Base-by-base conservation (phyloP, 805 yeast species). In the Teunomyces panamensis region DNA sequence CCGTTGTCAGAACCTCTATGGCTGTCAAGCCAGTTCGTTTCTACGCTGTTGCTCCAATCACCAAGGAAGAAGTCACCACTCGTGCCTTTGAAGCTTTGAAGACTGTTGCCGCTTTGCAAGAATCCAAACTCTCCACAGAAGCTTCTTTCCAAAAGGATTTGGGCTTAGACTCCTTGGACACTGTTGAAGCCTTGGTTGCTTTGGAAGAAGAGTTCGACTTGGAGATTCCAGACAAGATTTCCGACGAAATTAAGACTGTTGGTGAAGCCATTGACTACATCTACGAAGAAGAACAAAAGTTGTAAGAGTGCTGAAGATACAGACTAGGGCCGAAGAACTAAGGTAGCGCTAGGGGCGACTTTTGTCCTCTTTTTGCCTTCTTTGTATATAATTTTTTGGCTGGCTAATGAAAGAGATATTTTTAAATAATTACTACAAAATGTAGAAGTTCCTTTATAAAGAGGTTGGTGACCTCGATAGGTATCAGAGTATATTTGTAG, bases 101-200 rank as follows among this genome's bases (percentile, higher is more conserved):
- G 53, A 70, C 80, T 43, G 77, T 74, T 48, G 71, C 75, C 41
- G 71, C 77, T 44, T 69, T 73, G 57, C 76, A 73, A 57, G 77
- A 73, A 54, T 69, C 76, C 44, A 69, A 65, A 50, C 62, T 73
- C 45, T 47, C 73, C 32, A 65, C 68, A 57, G 75, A 69, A 28
- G 74, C 87, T 8, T 74, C 81, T 43, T 82, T 84, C 67, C 75
- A 78, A 52, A 80, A 78, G 56, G 96, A 88, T 62, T 79, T 88
- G 57, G 92, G 91, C n/a, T 79, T 88, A 64, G 99, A 92, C 70
- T 88, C 96, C 8, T 79, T 92, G 56, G 99, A 92, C 64, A 87
- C 94, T 53, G 96, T 92, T 53, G 99, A 92, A 75, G 91, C 94
- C 47, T 79, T 94, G 59, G 96, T 94, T 69, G 96, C 96, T 49